These are phyloP conservation scores for Iris macrosiphon DNA, from an alignment of 106 monocot species.

Conservation along the genomic window DNA sequence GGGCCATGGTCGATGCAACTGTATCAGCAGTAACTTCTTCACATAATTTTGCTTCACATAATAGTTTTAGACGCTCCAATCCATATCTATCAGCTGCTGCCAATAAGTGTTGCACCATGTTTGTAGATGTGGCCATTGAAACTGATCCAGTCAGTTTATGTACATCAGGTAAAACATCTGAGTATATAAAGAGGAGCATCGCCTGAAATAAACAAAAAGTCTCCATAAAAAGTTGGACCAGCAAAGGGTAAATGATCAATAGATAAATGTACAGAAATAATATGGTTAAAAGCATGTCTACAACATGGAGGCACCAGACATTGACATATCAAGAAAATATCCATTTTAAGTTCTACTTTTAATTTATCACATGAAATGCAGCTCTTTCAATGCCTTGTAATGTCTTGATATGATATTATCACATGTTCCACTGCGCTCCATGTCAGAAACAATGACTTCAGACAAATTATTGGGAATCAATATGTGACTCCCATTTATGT, in stretches of 20 bases:
- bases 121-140: constrained; percentile 42
- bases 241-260: not conserved
- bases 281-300: too few species aligned
- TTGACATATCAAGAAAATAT: too few species aligned
- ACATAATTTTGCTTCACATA: constrained; percentile 57
- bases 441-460: too few species aligned
- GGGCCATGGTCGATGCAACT: constrained; percentile 55
- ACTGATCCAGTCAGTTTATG: constrained; percentile 36
- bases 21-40: constrained; percentile 45
- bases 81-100: constrained; percentile 73
- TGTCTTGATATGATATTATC: too few species aligned
- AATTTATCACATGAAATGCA: too few species aligned
- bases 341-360: too few species aligned
- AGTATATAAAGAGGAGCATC: constrained; percentile 59
- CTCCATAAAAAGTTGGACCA: not conserved
- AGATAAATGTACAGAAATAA: too few species aligned
- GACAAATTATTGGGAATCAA: too few species aligned
- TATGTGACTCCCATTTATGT: too few species aligned
- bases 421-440: too few species aligned
- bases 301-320: too few species aligned
- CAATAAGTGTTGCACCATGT: constrained; percentile 57
- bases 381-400: too few species aligned
- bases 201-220: constrained; percentile 23
- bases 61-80: constrained; percentile 40
- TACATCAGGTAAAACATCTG: constrained; percentile 49